Evolutionary conservation across 1,139 yeast species (phyloP), one percentile per base, ranked within the genome.

Genomic region (Yarrowia galli): DNA sequence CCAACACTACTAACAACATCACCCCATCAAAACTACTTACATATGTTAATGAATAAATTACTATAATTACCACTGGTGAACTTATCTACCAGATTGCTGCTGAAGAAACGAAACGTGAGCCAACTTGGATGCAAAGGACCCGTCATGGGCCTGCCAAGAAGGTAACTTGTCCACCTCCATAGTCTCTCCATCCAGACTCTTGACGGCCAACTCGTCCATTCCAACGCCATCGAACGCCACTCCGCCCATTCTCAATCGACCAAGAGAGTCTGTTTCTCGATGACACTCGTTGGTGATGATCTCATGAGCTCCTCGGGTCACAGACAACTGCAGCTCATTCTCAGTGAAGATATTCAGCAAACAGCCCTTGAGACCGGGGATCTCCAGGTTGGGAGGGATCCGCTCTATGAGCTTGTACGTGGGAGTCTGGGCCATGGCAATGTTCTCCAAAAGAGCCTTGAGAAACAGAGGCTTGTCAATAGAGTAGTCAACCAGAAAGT

Each of bases 401-500:
- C 87, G 81, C 69, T 84, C 81, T 49, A 93, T 80, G 16, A 93
- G 87, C 46, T 61, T 36, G 48, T 46, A 46, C 1, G 66, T 38
- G 18, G 66, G 66, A 10, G 46, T 61, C 1, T 85, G 83, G 13
- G 88, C 82, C 69, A 92, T 87, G 68, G 80, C 74, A 53, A 87
- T 89, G 22, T 86, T 82, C 70, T 89, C 89, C 68, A 95, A 83
- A 66, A 95, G 81, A 2, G 91, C 89, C 70, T 86, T 85, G 68
- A 93, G 88, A 75, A 91, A 92, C 18, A 82, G 81, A 0, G 97
- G 96, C 72, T 87, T 87, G 56, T 84, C 82, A 79, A 89, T 83
- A 22, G 97, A 88, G 75, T 89, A 87, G 20, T 85, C 87, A 15
- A 93, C 79, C 69, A 95, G 81, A 60, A 87, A 86, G 61, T 86